These are phyloP conservation scores for Bidens hawaiensis DNA, from an alignment of 140 eudicot genomes.

Conservation along the genomic window DNA sequence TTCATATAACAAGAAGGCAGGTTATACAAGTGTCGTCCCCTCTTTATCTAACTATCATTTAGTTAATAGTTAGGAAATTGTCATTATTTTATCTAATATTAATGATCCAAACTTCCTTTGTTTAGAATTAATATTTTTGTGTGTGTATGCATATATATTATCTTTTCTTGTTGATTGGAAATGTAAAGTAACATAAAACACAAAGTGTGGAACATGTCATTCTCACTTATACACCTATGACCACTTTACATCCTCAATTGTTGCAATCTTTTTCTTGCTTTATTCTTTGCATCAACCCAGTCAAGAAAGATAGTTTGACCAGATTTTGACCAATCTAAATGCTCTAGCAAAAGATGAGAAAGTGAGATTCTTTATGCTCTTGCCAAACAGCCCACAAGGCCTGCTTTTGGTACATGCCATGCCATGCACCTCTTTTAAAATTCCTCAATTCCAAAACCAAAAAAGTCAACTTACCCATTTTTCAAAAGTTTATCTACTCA, in stretches of 20 bases:
- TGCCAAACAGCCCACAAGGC: slow-evolving; percentile 12
- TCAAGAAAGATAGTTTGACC: slow-evolving; percentile 33
- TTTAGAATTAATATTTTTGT: no score
- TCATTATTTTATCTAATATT: no score
- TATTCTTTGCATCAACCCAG: slow-evolving; percentile 26
- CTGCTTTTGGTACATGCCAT: no score
- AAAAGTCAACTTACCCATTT: slow-evolving; percentile 34
- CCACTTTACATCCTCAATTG: slow-evolving; percentile 19
- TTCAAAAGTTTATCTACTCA: slow-evolving; percentile 8
- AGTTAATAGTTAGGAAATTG: no score
- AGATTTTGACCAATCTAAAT: slow-evolving; percentile 15
- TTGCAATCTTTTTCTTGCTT: slow-evolving; percentile 16
- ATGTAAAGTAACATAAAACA: slow-evolving; percentile 12
- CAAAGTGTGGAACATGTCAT: slow-evolving; percentile 14
- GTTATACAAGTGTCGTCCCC: no score
- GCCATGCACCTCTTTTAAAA: slow-evolving; percentile 25
- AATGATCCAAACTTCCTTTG: no score
- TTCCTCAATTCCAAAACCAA: no score
- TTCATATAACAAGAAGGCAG: no score
- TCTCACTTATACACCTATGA: slow-evolving; percentile 26
- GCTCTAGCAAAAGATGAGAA: slow-evolving; percentile 8
- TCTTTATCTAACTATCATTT: no score
- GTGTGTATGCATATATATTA: not conserved
- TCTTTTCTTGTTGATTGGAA: slow-evolving; percentile 5
- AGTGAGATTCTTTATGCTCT: slow-evolving; percentile 25